Base-by-base conservation (phyloP, 306 rosid genomes). In the Inga oerstediana region DNA sequence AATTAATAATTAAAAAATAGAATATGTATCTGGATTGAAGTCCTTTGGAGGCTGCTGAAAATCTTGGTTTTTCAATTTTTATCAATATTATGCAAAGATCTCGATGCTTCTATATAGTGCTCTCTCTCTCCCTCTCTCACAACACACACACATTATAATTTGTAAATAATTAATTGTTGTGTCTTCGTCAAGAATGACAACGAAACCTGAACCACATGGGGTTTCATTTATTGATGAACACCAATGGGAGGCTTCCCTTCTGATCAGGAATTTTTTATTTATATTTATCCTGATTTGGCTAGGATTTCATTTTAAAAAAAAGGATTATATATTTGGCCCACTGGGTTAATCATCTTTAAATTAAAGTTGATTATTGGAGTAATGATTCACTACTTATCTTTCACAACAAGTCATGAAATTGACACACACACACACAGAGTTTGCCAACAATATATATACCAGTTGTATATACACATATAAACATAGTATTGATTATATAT, bases 151-250 rank as follows among this genome's bases (percentile, higher is more conserved):
- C 0, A 44, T 51, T 51, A 51, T 51, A 51, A 58, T 71, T 4
- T 15, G 39, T 8, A 74, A 11, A 51, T 10, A 15, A 43, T 49
- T 58, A 20, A 56, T 49, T 49, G 10, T 58, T 56, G 8, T 72
- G 44, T 71, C 71, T 16, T 24, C 12, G 48, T 30, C 41, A 70
- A 61, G 49, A 15, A 80, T 79, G 82, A 79, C 43, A 79, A 67
- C 4, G 62, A 56, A 80, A 17, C 44, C 59, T 27, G 32, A 52
- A 52, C 30, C 45, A 12, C 62, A 17, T 30, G 10, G 59, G 35
- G 24, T 41, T 62, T 27, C 83, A 54, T 52, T 70, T 41, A 39
- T 54, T 19, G 27, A 45, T 4, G 44, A 71, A 17, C 43, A 24
- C 59, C 59, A 70, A 62, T 78, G 34, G 19, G 10, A 15, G 10